These are phyloP conservation scores for Diaporthe sp. DNA, from an alignment of 2,329 filamentous ascomycete species.

Conservation along the genomic window DNA sequence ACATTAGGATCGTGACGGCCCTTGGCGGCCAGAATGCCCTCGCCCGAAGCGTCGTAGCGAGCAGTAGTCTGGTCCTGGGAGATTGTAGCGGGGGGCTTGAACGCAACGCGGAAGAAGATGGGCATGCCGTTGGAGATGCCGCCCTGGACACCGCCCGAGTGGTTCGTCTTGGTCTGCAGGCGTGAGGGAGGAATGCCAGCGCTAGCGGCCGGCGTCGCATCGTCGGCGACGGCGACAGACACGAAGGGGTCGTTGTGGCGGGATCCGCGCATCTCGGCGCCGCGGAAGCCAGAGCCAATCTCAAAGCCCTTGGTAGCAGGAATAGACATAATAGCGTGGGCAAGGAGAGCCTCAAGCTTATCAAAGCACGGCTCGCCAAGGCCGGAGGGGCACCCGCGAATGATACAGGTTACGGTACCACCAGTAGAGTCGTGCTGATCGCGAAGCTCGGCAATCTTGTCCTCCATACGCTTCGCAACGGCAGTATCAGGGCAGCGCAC, in stretches of 20 bases:
- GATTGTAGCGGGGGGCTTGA: constrained; percentile 96
- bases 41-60: constrained; percentile 77
- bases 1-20: constrained; percentile 95
- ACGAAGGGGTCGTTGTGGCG: constrained; percentile 92
- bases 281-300: constrained; percentile 91
- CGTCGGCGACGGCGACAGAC: constrained; percentile 62
- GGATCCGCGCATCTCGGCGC: constrained; percentile 88
- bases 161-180: constrained; percentile 91
- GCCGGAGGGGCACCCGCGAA: constrained; percentile 77
- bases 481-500: constrained; percentile 85
- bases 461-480: constrained; percentile 78
- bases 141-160: constrained; percentile 94
- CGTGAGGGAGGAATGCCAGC: constrained; percentile 66
- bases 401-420: constrained; percentile 95
- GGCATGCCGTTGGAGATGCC: constrained; percentile 94
- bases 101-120: constrained; percentile 94
- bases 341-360: constrained; percentile 92
- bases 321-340: constrained; percentile 94
- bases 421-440: constrained; percentile 90
- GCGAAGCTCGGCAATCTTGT: constrained; percentile 81
- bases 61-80: constrained; percentile 88
- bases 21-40: constrained; percentile 89
- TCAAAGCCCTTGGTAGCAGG: constrained; percentile 97
- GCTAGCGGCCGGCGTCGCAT: constrained; percentile 38
- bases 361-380: constrained; percentile 95